Percentiles rank a stretch among this genome's conserved stretches.
Conservation (phyloP, 768 basidiomycete species). For the Rhizopogon vinicolor region DNA sequence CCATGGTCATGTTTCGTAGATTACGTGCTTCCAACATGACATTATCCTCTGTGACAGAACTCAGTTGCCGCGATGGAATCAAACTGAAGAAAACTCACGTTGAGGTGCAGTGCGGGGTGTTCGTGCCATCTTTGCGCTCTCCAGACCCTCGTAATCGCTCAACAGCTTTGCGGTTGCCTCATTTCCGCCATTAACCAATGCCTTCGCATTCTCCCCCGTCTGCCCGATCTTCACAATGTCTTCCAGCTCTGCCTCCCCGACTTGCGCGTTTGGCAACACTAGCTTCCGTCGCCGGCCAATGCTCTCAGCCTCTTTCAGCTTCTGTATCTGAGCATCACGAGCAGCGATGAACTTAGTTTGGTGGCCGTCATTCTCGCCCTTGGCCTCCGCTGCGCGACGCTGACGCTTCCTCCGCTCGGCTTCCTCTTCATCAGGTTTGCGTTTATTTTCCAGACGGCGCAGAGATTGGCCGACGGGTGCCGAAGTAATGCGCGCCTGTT, state of each 20-base stretch:
- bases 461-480: slow-evolving; percentile 91
- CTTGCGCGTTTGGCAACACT: slow-evolving; percentile 83
- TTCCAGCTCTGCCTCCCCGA: slow-evolving; percentile 91
- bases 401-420: slow-evolving; percentile 89
- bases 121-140: slow-evolving; percentile 84
- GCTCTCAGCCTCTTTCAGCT: slow-evolving; percentile 95
- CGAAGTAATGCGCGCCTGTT: slow-evolving; percentile 79
- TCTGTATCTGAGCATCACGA: slow-evolving; percentile 95
- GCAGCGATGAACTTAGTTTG: slow-evolving; percentile 97
- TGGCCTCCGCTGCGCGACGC: slow-evolving; percentile 60
- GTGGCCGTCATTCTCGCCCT: slow-evolving; percentile 54
- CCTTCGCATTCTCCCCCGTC: slow-evolving; percentile 84
- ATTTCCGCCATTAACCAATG: slow-evolving; percentile 75
- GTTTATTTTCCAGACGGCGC: slow-evolving; percentile 92
- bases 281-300: slow-evolving; percentile 86
- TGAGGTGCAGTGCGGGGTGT: slow-evolving; percentile 95
- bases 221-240: slow-evolving; percentile 98
- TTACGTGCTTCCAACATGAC: slow-evolving; percentile 94
- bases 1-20: slow-evolving; percentile 87
- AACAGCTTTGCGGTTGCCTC: slow-evolving; percentile 83
- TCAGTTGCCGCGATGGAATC: slow-evolving; percentile 5
- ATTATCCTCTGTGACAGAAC: slow-evolving; percentile 70
- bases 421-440: slow-evolving; percentile 91
- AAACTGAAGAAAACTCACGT: slow-evolving; percentile 49
- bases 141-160: slow-evolving; percentile 90